Base-by-base conservation (phyloP, 257 asterid species). In the Haberlea rhodopensis region DNA sequence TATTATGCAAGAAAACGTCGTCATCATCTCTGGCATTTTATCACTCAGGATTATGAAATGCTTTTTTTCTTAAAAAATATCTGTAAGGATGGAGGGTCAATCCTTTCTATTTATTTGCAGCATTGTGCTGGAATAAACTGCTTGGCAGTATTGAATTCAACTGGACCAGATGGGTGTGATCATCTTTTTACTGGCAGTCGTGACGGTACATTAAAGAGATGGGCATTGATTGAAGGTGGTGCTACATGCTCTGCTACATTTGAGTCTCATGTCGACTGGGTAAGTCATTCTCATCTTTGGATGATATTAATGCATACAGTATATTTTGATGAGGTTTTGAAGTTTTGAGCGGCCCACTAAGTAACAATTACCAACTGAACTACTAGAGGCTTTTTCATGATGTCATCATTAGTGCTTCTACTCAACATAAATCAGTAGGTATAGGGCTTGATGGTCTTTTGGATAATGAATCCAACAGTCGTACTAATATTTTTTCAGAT, bases 211-310 rank as follows among this genome's bases (percentile, higher is more conserved):
- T 67, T 92, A 78, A 92, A 89, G 82, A 89, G 91, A 85, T 92
- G 98, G 98, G 78, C 84, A 60, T 68, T 92, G 80, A 66, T 79
- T 46, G 94, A 87, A 74, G 83, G 84, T 71, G 67, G 79, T 73
- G 84, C 95, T 37, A 78, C 90, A 45, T 92, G 84, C 80, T 92
- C 97, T 73, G 84, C 95, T 53, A 92, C 98, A 43, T 89, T 82
- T 63, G 98, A 91, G 86, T 89, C 96, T 15, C 98, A 91, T 73
- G 95, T 91, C 75, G 98, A 91, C 78, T 91, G 98, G 98, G 98
- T 92, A 91, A 18, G 29, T 54, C 62, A 5, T 54, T 67, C 63
- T 69, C 53, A 23, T 53, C 55, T 65, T 69, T 70, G 73, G 56
- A 43, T 29, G 32, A 66, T 18, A 32, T 65, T 55, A 18, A 51